Conservation (phyloP, 495 filamentous ascomycete species). For the Tuber indicum region DNA sequence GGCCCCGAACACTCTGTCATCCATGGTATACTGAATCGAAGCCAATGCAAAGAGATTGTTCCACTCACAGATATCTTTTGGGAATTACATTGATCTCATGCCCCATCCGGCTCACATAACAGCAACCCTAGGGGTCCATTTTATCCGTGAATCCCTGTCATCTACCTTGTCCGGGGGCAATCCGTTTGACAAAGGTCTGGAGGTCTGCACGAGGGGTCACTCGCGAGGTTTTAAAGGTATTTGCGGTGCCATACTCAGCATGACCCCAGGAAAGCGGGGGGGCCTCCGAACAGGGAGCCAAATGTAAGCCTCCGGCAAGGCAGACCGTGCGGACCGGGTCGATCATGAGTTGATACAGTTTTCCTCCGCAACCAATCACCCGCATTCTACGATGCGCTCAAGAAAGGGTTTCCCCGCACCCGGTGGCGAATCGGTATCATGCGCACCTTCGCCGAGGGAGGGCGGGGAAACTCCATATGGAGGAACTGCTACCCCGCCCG, state of each 20-base stretch:
- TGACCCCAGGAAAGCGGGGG: background rate
- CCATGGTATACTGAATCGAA: too few species aligned
- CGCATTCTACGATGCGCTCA: background rate
- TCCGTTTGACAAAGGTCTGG: background rate
- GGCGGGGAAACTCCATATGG: background rate
- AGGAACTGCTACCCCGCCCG: background rate
- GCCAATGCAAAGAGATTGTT: too few species aligned
- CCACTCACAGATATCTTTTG: too few species aligned
- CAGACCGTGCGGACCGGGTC: background rate
- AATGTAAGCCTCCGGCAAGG: background rate
- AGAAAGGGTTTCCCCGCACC: background rate
- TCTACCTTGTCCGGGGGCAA: background rate
- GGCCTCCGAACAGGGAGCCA: background rate
- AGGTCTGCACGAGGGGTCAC: background rate
- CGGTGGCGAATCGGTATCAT: background rate
- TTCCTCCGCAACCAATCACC: background rate
- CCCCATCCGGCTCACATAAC: too few species aligned
- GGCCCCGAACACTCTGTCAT: too few species aligned
- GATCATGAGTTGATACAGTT: background rate
- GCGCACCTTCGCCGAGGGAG: background rate
- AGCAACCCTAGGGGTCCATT: too few species aligned
- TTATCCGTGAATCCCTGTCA: background rate
- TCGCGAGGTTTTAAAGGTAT: background rate
- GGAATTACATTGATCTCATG: too few species aligned
- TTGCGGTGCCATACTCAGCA: too few species aligned